Evolutionary conservation across 2,329 filamentous ascomycete species (phyloP), one percentile per base, ranked within the genome.

Genomic region (Colletotrichum sp.): DNA sequence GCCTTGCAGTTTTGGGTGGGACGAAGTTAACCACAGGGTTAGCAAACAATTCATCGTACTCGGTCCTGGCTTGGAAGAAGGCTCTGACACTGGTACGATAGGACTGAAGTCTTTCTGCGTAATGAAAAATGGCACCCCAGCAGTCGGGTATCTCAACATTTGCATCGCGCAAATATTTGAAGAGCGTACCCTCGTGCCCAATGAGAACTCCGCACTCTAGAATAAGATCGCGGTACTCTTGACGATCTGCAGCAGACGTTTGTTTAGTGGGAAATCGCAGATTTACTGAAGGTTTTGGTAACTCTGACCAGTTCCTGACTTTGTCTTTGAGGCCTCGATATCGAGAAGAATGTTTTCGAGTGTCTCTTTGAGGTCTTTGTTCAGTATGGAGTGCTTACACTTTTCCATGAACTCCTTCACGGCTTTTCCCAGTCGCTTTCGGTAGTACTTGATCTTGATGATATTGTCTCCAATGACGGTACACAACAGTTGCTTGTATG

Each of bases 321-420:
- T 49, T 49, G 19, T 49, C 44, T 49, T 49, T 49, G 44, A 49
- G 1, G 44, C 11, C 19, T n/a, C 44, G 44, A 49, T 49, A 22
- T 7, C 19, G 9, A n/a, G 9, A 12, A 49, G 44, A 49, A 49
- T 12, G 19, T 7, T 49, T 49, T 49, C 44, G 44, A 49, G 19
- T 7, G 44, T 49, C 19, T 49, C 44, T 3, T 49, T 22, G 19
- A 49, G 44, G 2, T 49, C 19, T 9, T 49, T 22, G 44, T 12
- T 5, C 19, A 49, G 5, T 7, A 22, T 13, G 19, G 1, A 49
- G 5, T 22, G 9, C 44, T 49, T 12, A 6, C 0, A 49, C 0
- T 3, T 49, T 12, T n/a, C 44, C 44, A 49, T 49, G 44, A 49
- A 22, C 9, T 49, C 19, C 11, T 49, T 49, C 9, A 49, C 19